Evolutionary conservation across 257 asterid species (phyloP), one percentile per base, ranked within the genome.

Genomic region (Verbena officinalis): DNA sequence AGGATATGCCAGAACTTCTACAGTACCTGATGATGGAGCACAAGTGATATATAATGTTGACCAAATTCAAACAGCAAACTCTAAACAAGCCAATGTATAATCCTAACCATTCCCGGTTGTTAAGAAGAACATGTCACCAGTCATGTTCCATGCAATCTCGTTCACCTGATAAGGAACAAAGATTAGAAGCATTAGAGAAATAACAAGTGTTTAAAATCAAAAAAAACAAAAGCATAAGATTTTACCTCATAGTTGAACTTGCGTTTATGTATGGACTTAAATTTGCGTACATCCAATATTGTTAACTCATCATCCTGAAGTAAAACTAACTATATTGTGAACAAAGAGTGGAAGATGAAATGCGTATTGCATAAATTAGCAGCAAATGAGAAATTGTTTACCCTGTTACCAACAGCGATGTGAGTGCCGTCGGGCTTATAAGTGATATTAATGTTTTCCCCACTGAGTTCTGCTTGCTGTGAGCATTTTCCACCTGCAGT

Each of bases 351-450:
- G 36, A 19, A 19, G 43, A 54, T 5, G 12, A 30, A 55, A 39
- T 30, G 42, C 46, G 27, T 49, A 24, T 52, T 43, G 55, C n/a
- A 45, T 45, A 45, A 36, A 2, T 27, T 7, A 67, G 27, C 20
- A 51, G 64, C 54, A 52, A 38, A 48, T 8, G 30, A 34, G 34
- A 69, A 20, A 50, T 33, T 36, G 20, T 46, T 40, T 87, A 90
- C 99, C 91, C 99, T 78, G 80, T 94, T 94, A 46, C 99, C 99
- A 67, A 94, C 97, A 65, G 99, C 99, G 62, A 94, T 62, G 61
- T 94, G 97, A 56, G 88, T 84, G 45, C 99, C 99, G 72, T 94
- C 99, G 33, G 97, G 95, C 83, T 90, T 94, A 76, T 83, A 94
- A 14, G 97, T 94, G 74, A 94, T 94, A 76, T 94, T 94, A 61